Conservation (phyloP, 2,329 filamentous ascomycete species). For the Macrophomina tecta region DNA sequence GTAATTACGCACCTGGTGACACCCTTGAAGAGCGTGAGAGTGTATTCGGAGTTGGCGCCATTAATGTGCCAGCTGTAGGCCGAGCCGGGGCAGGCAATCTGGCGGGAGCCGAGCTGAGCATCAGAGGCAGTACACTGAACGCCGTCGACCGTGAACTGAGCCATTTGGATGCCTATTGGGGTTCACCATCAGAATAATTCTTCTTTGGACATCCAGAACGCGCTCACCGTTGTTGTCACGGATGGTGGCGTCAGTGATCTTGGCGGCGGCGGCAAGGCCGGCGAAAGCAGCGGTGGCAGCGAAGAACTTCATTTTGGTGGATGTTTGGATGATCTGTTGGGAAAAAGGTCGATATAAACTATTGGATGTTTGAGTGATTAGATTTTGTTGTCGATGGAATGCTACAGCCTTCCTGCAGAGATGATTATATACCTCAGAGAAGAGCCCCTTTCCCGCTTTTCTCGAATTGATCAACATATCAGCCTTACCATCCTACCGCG, state of each 20-base stretch:
- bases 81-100: constrained; percentile 1
- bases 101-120: neutral
- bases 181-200: too few relatives aligned
- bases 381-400: neutral
- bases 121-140: neutral
- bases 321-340: neutral
- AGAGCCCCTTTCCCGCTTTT: neutral
- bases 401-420: neutral
- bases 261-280: constrained; percentile 22
- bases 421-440: neutral
- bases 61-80: constrained; percentile 5
- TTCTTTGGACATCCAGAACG: too few relatives aligned
- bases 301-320: constrained; percentile 21
- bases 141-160: constrained; percentile 1
- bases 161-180: too few relatives aligned
- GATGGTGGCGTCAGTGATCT: constrained; percentile 16
- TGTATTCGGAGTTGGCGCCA: constrained; percentile 24
- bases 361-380: neutral
- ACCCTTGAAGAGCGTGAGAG: constrained; percentile 21
- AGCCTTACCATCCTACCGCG: neutral
- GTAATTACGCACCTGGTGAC: neutral
- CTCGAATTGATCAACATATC: neutral
- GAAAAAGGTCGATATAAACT: neutral
- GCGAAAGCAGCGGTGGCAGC: constrained; percentile 2
- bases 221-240: constrained; percentile 25